These are phyloP conservation scores for Colletotrichum karsti DNA, from an alignment of 2,329 filamentous ascomycete species.

Conservation along the genomic window DNA sequence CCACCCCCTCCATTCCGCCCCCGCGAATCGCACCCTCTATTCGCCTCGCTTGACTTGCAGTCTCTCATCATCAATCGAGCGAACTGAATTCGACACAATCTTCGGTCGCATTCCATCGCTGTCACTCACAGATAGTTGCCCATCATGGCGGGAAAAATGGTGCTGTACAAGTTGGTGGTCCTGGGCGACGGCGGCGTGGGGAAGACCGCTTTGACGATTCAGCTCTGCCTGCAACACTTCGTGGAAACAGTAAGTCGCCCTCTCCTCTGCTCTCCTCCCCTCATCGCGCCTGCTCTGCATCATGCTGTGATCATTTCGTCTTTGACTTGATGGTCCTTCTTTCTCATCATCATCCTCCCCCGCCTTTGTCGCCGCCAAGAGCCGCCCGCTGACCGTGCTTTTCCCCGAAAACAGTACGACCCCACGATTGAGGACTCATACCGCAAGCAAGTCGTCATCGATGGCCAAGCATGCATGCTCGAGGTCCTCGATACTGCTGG, in stretches of 20 bases:
- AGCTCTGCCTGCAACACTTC: constrained; percentile 98
- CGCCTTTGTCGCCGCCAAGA: constrained; percentile 27
- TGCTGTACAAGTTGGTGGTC: constrained; percentile 95
- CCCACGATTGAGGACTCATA: constrained; percentile 91
- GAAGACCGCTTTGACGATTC: constrained; percentile 93
- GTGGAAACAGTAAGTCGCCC: constrained; percentile 80
- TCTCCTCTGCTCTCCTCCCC: too few relatives aligned
- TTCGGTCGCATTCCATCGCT: constrained; percentile 26
- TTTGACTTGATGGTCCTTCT: constrained; percentile 3
- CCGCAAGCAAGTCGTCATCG: constrained; percentile 91
- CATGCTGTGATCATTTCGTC: background rate
- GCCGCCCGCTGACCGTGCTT: constrained; percentile 23
- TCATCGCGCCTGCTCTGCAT: background rate
- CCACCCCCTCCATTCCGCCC: constrained; percentile 26
- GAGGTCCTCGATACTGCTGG: constrained; percentile 97
- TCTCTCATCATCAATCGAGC: constrained; percentile 21
- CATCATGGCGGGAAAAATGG: constrained; percentile 91
- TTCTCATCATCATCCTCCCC: constrained; percentile 18
- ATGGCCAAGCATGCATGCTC: constrained; percentile 94
- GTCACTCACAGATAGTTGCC: constrained; percentile 27
- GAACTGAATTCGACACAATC: background rate
- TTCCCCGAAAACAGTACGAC: constrained; percentile 68
- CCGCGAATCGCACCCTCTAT: constrained; percentile 21
- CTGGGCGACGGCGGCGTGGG: constrained; percentile 93
- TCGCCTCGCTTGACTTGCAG: constrained; percentile 5